phyloP scores from a whole-genome alignment of 345 rosid species.

The Hypericum androsaemum region DNA sequence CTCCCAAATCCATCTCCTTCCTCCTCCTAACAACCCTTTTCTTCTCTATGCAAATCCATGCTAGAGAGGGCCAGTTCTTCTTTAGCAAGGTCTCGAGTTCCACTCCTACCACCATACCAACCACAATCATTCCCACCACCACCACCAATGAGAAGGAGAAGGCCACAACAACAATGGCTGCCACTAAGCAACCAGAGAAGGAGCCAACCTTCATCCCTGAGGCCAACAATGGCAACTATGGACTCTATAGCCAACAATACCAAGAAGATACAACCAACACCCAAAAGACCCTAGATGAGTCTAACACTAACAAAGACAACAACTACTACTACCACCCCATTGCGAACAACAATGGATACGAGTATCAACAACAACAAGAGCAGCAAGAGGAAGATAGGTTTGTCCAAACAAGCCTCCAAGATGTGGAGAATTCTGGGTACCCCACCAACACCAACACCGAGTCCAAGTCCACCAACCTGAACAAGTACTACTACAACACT shows the following conservation, averaged over 20 bases:
- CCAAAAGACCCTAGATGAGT: constrained; percentile 12
- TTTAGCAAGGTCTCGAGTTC: constrained; percentile 17
- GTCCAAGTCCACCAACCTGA: too few relatives aligned
- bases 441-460: not conserved
- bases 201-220: constrained; percentile 32
- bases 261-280: constrained; percentile 11
- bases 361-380: not conserved
- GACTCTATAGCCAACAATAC: constrained; percentile 38
- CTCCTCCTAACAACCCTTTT: constrained; percentile 15
- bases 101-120: too few relatives aligned
- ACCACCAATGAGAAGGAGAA: constrained; percentile 6
- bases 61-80: constrained; percentile 18
- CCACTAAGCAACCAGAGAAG: constrained; percentile 10
- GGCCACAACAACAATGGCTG: not conserved
- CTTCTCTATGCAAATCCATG: constrained; percentile 14
- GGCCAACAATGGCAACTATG: constrained; percentile 35
- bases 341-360: not conserved
- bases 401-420: too few relatives aligned
- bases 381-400: not conserved
- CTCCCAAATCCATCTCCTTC: constrained; percentile 15
- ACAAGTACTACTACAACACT: not conserved
- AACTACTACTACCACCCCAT: constrained; percentile 9
- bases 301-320: constrained; percentile 9
- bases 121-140: not conserved
- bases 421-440: not conserved